Percentiles rank a stretch among this genome's conserved stretches.
Conservation (phyloP, 2,329 filamentous ascomycete genomes). For the Penicillium sp. region DNA sequence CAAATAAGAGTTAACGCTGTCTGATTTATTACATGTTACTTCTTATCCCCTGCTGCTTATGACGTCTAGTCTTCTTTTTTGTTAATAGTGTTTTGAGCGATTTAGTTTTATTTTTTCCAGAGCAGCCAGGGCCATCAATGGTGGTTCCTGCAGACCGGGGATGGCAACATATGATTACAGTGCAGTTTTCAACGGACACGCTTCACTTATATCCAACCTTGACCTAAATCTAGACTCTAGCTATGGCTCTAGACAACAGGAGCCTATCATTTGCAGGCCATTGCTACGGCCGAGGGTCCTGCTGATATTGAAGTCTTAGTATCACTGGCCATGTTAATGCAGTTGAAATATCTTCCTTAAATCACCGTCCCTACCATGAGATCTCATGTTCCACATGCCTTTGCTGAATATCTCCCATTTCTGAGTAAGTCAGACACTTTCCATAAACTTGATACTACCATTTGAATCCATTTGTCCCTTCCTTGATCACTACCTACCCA, state of each 20-base stretch:
- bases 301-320: too few species aligned
- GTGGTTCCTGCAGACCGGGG: conserved; percentile 13
- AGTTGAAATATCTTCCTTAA: too few species aligned
- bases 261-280: too few species aligned
- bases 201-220: not conserved
- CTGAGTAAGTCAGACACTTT: too few species aligned
- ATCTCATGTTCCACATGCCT: too few species aligned
- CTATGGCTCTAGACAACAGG: not conserved
- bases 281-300: too few species aligned
- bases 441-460: too few species aligned
- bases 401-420: too few species aligned
- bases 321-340: too few species aligned
- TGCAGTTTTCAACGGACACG: conserved; percentile 15
- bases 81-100: conserved; percentile 21
- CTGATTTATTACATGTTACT: conserved; percentile 13
- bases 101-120: conserved; percentile 4
- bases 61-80: conserved; percentile 12
- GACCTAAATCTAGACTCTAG: not conserved
- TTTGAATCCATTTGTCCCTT: too few species aligned
- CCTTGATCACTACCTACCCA: too few species aligned
- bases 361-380: too few species aligned
- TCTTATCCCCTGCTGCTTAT: conserved; percentile 12
- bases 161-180: conserved; percentile 14
- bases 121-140: conserved; percentile 10
- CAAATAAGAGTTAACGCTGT: conserved; percentile 9